Conservation (phyloP, 2,329 filamentous ascomycete species). For the Aspergillus ruber region DNA sequence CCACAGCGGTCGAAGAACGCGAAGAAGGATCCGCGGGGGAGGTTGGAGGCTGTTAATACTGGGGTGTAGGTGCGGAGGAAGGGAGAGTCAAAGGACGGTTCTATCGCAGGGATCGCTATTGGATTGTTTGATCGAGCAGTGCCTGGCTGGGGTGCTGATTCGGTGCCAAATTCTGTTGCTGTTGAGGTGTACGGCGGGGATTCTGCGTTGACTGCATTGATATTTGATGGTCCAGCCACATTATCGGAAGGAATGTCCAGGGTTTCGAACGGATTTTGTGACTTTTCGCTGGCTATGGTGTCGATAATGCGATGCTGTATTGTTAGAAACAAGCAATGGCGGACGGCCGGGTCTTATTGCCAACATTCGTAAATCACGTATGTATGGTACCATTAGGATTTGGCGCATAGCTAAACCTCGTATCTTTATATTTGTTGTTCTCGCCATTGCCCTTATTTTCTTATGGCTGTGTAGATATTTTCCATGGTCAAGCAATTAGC, state of each 20-base stretch:
- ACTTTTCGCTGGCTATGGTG: neutral
- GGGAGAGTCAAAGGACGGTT: neutral
- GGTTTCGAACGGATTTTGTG: neutral
- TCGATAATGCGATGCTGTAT: no score
- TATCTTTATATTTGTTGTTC: no score
- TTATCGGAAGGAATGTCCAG: neutral
- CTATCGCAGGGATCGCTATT: neutral
- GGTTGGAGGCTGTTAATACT: neutral
- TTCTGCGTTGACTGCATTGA: neutral
- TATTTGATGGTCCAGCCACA: neutral
- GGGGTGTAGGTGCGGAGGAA: neutral
- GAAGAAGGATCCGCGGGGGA: conserved; percentile 7
- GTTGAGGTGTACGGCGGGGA: neutral
- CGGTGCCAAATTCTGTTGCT: neutral
- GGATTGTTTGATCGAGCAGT: neutral
- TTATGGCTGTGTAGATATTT: no score
- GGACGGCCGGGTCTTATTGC: no score
- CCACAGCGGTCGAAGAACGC: conserved; percentile 14
- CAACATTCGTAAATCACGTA: no score
- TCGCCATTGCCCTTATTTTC: no score
- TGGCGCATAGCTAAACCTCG: no score
- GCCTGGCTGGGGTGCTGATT: neutral
- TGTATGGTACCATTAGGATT: no score
- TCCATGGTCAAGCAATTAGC: no score
- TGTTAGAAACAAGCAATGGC: no score